Conservation (phyloP, 495 filamentous ascomycete species). For the Haplographium delicatum region DNA sequence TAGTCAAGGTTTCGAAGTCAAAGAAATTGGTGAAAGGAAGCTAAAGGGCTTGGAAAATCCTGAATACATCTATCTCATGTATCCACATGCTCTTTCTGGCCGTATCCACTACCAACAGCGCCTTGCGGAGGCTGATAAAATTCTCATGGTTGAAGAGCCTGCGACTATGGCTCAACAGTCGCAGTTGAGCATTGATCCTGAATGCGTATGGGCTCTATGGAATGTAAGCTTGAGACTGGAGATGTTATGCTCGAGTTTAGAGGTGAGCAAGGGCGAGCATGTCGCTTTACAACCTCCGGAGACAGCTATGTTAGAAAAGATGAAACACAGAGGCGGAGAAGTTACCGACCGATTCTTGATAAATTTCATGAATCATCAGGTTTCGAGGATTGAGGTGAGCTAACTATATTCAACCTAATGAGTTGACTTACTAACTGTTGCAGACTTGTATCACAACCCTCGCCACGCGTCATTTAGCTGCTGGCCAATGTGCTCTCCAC, state of each 20-base stretch:
- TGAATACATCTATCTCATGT: conserved; percentile 89
- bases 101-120: conserved; percentile 56
- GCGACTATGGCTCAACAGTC: conserved; percentile 28
- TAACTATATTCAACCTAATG: neutral
- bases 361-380: conserved; percentile 87
- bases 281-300: conserved; percentile 64
- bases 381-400: conserved; percentile 89
- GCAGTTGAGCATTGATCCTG: conserved; percentile 56
- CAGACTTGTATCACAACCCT: conserved; percentile 59
- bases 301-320: conserved; percentile 72
- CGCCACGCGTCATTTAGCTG: conserved; percentile 57
- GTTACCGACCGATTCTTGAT: conserved; percentile 79
- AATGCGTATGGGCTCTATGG: conserved; percentile 87
- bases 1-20: conserved; percentile 92
- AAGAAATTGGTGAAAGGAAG: conserved; percentile 88
- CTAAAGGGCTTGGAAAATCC: conserved; percentile 97
- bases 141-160: conserved; percentile 13
- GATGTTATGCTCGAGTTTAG: conserved; percentile 82
- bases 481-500: conserved; percentile 32
- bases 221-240: conserved; percentile 82
- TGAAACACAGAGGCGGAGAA: conserved; percentile 79
- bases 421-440: conserved; percentile 28
- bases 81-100: conserved; percentile 81
- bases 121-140: conserved; percentile 19
- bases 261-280: conserved; percentile 62